phyloP scores from a whole-genome alignment of 2,329 filamentous ascomycete genomes.

The Coniochaeta pulveracea region DNA sequence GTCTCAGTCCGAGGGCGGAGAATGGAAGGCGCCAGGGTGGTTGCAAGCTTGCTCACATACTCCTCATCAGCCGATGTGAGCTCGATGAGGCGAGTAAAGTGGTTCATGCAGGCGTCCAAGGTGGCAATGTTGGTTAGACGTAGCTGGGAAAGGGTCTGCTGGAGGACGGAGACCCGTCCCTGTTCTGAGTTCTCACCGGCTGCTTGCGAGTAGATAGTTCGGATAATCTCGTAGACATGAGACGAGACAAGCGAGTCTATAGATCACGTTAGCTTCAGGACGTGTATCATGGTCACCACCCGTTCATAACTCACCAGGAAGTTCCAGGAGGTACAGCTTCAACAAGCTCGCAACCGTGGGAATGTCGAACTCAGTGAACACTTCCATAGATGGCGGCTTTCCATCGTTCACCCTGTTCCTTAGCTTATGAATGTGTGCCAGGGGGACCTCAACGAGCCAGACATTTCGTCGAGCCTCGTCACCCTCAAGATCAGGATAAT shows the following conservation, averaged over 20 bases:
- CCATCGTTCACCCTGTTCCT: slow-evolving; percentile 78
- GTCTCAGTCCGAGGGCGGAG: slow-evolving; percentile 80
- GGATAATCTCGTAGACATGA: slow-evolving; percentile 96
- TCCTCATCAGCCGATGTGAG: slow-evolving; percentile 89
- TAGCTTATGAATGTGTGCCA: slow-evolving; percentile 75
- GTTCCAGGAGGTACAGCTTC: slow-evolving; percentile 88
- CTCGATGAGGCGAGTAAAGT: slow-evolving; percentile 94
- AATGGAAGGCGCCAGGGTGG: slow-evolving; percentile 70
- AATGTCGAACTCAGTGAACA: slow-evolving; percentile 81
- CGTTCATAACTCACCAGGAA: slow-evolving; percentile 58
- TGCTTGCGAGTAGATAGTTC: slow-evolving; percentile 86
- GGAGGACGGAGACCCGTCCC: slow-evolving; percentile 77
- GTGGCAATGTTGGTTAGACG: slow-evolving; percentile 96
- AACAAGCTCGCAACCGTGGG: slow-evolving; percentile 86
- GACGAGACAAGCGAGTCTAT: slow-evolving; percentile 94
- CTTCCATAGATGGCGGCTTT: slow-evolving; percentile 62
- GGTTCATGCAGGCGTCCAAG: slow-evolving; percentile 95
- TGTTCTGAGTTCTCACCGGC: slow-evolving; percentile 65
- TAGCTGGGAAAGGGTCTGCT: slow-evolving; percentile 90
- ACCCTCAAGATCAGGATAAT: slow-evolving; percentile 94
- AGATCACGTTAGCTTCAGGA: slow-evolving; percentile 14
- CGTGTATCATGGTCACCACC: neutral
- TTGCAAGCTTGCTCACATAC: slow-evolving; percentile 66
- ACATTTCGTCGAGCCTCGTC: slow-evolving; percentile 87
- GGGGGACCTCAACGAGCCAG: slow-evolving; percentile 87